Percentiles rank a stretch among this genome's conserved stretches.
Conservation (phyloP, 148 eudicot species). For the Agrostemma githago region DNA sequence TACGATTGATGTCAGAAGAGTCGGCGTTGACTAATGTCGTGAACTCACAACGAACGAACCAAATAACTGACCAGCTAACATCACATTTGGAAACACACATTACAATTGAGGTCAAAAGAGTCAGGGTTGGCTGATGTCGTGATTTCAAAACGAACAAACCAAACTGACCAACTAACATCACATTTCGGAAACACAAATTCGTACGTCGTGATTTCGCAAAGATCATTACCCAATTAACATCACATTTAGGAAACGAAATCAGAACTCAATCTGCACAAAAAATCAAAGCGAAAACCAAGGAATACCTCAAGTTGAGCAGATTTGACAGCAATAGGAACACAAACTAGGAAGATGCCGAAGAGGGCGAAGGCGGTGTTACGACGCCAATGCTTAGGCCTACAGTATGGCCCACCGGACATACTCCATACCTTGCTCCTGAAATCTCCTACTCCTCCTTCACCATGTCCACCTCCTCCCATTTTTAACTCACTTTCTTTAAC, state of each 20-base stretch:
- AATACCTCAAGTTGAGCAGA: conserved; percentile 83
- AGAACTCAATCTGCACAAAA: background rate
- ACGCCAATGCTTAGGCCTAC: conserved; percentile 83
- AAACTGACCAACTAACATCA: background rate
- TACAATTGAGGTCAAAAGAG: too few relatives aligned
- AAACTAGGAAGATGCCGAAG: conserved; percentile 64
- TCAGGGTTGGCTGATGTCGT: background rate
- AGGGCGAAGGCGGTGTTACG: conserved; percentile 92
- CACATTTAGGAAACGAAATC: background rate
- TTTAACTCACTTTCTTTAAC: conserved; percentile 10
- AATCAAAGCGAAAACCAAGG: background rate
- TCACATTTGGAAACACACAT: too few relatives aligned
- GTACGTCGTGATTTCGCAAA: background rate
- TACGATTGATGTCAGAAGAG: too few relatives aligned
- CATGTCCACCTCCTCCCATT: conserved; percentile 60
- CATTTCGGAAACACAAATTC: background rate
- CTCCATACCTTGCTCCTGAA: conserved; percentile 90
- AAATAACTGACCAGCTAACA: background rate
- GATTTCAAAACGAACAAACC: background rate
- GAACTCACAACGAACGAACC: too few relatives aligned
- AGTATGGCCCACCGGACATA: conserved; percentile 82
- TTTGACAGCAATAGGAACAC: conserved; percentile 84
- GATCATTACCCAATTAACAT: too few relatives aligned
- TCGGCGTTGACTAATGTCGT: too few relatives aligned
- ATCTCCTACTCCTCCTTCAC: conserved; percentile 50